Evolutionary conservation across 495 filamentous ascomycete genomes (phyloP), one percentile per base, ranked within the genome.

Genomic region (Annulohypoxylon moriforme): DNA sequence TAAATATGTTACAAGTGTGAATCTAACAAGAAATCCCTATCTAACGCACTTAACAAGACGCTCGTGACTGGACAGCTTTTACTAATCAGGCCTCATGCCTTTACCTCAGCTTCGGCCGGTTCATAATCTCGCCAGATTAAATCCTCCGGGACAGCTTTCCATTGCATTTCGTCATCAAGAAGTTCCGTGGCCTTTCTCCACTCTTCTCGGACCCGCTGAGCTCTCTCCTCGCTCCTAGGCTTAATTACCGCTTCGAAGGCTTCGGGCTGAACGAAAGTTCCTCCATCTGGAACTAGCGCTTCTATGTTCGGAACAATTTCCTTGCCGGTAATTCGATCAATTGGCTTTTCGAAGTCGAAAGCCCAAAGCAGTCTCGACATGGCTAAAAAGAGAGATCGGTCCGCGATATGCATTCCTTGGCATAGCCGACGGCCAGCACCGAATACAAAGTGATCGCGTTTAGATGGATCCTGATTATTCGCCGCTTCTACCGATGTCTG

Each of bases 401-500:
- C 86, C 0, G 88, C 87, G 1, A 89, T 75, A 36, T 85, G 76
- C n/a, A 84, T 83, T 0, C 87, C 89, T 1, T 85, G 82, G 57
- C 88, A 90, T 25, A 87, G 78, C 0, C 88, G 80, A 4, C 88
- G 83, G 0, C 88, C 88, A 24, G 82, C 86, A 4, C 88, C 88
- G 67, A 88, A 90, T 1, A 72, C 69, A 10, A 81, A 80, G 44
- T 77, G 72, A 36, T 80, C 78, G 1, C 78, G 75, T 44, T 78
- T 72, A 5, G 25, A 81, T 75, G 71, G 79, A 81, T 63, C 85
- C 71, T 71, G 80, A 80, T 69, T 79, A 64, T 22, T 76, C 73
- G 74, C 75, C 0, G 75, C 68, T 33, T 79, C 70, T 16, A 56
- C 24, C 3, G 76, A 77, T 1, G 72, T 74, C 18, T 67, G 69